Base-by-base conservation (phyloP, 768 basidiomycete species). In the Auriscalpium microsporum region DNA sequence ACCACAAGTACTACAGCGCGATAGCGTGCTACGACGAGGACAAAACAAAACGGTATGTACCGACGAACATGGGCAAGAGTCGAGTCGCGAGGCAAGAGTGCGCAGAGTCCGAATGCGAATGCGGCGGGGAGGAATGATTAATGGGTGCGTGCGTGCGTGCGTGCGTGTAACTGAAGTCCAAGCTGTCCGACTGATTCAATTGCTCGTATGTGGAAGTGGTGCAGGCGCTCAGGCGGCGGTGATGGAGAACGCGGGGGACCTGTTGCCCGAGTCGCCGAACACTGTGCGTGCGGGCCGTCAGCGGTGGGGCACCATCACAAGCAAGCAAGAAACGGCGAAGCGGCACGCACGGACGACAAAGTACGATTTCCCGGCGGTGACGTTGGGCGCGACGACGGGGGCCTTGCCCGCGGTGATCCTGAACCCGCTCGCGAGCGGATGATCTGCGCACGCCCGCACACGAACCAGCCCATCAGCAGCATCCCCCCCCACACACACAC, bases 231-330 rank as follows among this genome's bases (percentile, higher is more conserved):
- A 28, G 2, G 36, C 35, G 21, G 45, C 37, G 13, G 37, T 35
- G 62, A 72, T 69, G 11, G 66, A 64, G 62, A 73, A 71, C 14
- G 40, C 14, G n/a, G 65, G 65, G 56, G 70, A 71, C 51, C 65
- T 67, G 51, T 72, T 72, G 28, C 70, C 73, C 1, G 71, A 72
- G 52, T 72, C 69, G 13, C 72, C 72, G 36, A 72, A 67, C 47
- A 72, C 70, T 71, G 40, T 8, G 17, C 3, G 40, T 8, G 14
- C 21, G 40, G n/a, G 23, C 23, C 7, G n/a, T 42, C 40, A 42
- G 40, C 40, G 5, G 3, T 28, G 13, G 11, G 40, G n/a, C n/a
- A n/a, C n/a, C n/a, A n/a, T n/a, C n/a, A n/a, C n/a, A n/a, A 17
- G n/a, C 2, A 4, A 28, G 23, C 23, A 42, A 42, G n/a, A 2